These are phyloP conservation scores for Lactarius trivialis DNA, from an alignment of 768 basidiomycete species.

Conservation along the genomic window DNA sequence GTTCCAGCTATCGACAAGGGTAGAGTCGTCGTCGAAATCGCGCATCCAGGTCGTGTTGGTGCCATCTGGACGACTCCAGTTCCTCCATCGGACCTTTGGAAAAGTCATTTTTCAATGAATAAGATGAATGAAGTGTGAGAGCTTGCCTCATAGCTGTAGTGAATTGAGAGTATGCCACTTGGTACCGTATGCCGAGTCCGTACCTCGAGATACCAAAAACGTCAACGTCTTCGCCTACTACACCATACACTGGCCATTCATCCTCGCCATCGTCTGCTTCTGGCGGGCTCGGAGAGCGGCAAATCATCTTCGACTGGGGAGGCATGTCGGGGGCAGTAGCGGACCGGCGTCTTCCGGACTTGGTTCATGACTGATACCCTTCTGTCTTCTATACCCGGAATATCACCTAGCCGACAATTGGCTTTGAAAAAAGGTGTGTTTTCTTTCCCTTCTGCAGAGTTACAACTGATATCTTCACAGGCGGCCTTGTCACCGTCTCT, in stretches of 20 bases:
- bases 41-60: slow-evolving; percentile 23
- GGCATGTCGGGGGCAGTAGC: not conserved
- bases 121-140: not conserved
- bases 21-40: not conserved
- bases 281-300: slow-evolving; percentile 16
- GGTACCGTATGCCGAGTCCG: not conserved
- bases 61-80: slow-evolving; percentile 21
- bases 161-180: not conserved
- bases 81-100: slow-evolving; percentile 21
- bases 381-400: slow-evolving; percentile 15
- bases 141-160: slow-evolving; percentile 20
- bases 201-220: slow-evolving; percentile 19
- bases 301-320: not conserved
- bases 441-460: not conserved
- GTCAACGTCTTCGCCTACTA: slow-evolving; percentile 23
- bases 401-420: slow-evolving; percentile 2
- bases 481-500: slow-evolving; percentile 39
- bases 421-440: slow-evolving; percentile 15
- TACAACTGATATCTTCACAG: slow-evolving; percentile 29
- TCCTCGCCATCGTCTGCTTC: slow-evolving; percentile 14
- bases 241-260: slow-evolving; percentile 23
- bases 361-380: slow-evolving; percentile 1
- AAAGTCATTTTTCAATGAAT: too few relatives aligned
- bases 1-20: slow-evolving; percentile 10
- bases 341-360: not conserved